phyloP scores from a whole-genome alignment of 2,329 filamentous ascomycete genomes.

The Escovopsis sp. region DNA sequence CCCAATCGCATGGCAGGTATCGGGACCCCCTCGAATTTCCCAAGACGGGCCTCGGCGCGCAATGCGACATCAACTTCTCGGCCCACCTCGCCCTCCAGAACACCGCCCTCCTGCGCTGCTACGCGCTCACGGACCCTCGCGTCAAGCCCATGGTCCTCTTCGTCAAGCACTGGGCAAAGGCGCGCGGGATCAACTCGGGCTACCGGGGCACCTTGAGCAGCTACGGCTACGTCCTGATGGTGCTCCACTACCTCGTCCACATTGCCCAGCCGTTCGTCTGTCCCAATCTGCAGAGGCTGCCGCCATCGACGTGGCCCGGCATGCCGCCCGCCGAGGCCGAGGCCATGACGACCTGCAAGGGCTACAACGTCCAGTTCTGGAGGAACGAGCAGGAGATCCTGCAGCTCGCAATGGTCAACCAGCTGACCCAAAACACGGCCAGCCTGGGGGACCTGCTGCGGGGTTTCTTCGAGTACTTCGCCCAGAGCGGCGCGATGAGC shows the following conservation, averaged over 20 bases:
- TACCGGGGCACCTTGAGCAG: slow-evolving; percentile 78
- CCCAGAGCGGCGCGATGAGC: slow-evolving; percentile 42
- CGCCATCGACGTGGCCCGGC: slow-evolving; percentile 12
- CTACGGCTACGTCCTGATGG: slow-evolving; percentile 87
- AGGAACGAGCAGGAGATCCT: slow-evolving; percentile 56
- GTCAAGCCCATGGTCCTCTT: slow-evolving; percentile 71
- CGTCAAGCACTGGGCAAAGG: slow-evolving; percentile 82
- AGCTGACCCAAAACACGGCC: slow-evolving; percentile 54
- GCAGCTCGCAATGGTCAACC: slow-evolving; percentile 39
- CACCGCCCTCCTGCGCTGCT: slow-evolving; percentile 68
- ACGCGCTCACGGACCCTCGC: slow-evolving; percentile 63
- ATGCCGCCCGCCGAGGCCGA: slow-evolving; percentile 18
- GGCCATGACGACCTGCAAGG: slow-evolving; percentile 33
- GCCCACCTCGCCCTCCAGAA: slow-evolving; percentile 75
- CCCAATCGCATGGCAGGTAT: slow-evolving; percentile 34
- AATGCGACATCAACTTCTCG: slow-evolving; percentile 86
- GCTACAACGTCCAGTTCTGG: slow-evolving; percentile 64
- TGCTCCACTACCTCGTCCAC: slow-evolving; percentile 80
- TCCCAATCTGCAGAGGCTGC: slow-evolving; percentile 61
- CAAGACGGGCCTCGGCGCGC: slow-evolving; percentile 61
- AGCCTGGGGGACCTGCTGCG: slow-evolving; percentile 56
- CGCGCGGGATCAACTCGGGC: slow-evolving; percentile 70
- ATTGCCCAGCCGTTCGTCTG: slow-evolving; percentile 66
- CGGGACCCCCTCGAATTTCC: slow-evolving; percentile 60
- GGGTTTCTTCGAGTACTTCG: slow-evolving; percentile 83